These are phyloP conservation scores for Hirsutella minnesotensis DNA, from an alignment of 2,329 filamentous ascomycete species.

Conservation along the genomic window DNA sequence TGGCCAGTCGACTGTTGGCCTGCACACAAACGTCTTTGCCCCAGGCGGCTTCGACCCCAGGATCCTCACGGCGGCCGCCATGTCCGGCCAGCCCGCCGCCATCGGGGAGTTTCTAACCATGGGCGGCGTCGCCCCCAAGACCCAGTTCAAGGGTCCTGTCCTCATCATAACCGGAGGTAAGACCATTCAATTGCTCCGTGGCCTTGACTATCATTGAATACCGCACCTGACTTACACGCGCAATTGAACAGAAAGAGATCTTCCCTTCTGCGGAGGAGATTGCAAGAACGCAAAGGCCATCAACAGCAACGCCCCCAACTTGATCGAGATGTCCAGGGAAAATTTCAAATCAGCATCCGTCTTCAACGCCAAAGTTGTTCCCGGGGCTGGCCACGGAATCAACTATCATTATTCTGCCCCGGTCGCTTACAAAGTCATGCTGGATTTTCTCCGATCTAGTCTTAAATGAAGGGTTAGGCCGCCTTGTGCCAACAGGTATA, in stretches of 20 bases:
- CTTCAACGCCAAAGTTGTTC: constrained; percentile 45
- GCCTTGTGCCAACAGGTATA: too few relatives aligned
- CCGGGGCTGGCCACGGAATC: constrained; percentile 36
- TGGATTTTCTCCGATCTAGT: too few relatives aligned
- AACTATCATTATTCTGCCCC: constrained; percentile 30
- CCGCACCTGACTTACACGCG: too few relatives aligned
- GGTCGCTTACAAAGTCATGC: constrained; percentile 21
- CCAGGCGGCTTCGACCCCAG: constrained; percentile 42
- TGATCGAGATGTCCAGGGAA: constrained; percentile 28
- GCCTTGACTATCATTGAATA: too few relatives aligned
- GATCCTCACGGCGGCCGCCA: constrained; percentile 33
- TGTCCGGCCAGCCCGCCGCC: constrained; percentile 41
- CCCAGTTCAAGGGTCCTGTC: constrained; percentile 39
- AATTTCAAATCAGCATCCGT: constrained; percentile 31
- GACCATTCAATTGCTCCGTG: too few relatives aligned
- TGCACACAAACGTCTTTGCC: constrained; percentile 40
- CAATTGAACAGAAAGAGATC: constrained; percentile 33
- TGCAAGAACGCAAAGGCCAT: constrained; percentile 33
- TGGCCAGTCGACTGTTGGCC: constrained; percentile 29
- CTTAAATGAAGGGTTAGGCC: too few relatives aligned
- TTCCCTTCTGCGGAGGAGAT: constrained; percentile 51
- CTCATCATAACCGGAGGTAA: constrained; percentile 45
- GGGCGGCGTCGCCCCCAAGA: constrained; percentile 21
- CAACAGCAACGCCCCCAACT: constrained; percentile 20
- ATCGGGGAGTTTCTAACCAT: constrained; percentile 48